A percentile compares a stretch with the other conserved stretches of the same genome.
phyloP scores from a whole-genome alignment of 2,329 filamentous ascomycete species.

The Dactylella cylindrospora region DNA sequence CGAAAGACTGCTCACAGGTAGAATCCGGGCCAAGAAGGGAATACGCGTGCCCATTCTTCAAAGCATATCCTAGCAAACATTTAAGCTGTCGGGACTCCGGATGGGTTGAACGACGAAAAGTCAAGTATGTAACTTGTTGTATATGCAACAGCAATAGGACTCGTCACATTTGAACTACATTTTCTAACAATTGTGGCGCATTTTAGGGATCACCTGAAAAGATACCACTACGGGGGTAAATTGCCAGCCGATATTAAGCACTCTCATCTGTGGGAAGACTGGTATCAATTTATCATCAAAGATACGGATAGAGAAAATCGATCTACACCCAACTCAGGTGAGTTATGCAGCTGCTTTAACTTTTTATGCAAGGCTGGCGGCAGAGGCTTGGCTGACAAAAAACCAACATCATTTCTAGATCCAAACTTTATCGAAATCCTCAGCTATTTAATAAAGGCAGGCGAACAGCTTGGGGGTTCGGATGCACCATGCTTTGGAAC shows the following conservation, averaged over 20 bases:
- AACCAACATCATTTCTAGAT: conserved; percentile 14
- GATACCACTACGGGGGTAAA: conserved; percentile 30
- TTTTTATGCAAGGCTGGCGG: conserved; percentile 1
- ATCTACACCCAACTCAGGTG: conserved; percentile 32
- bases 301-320: conserved; percentile 27
- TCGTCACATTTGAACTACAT: neutral
- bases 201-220: conserved; percentile 34
- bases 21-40: conserved; percentile 17
- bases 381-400: conserved; percentile 14
- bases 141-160: neutral
- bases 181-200: conserved; percentile 9
- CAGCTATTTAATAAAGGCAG: conserved; percentile 22
- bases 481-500: conserved; percentile 42
- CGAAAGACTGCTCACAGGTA: conserved; percentile 4
- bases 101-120: conserved; percentile 34
- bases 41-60: conserved; percentile 40
- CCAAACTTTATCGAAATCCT: conserved; percentile 33
- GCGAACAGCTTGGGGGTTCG: conserved; percentile 38
- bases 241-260: conserved; percentile 31
- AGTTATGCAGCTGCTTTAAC: too few species aligned
- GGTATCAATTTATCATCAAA: conserved; percentile 38
- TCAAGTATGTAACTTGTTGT: conserved; percentile 31
- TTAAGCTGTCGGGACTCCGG: conserved; percentile 28
- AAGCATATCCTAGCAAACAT: conserved; percentile 31
- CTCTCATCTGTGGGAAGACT: conserved; percentile 38